Evolutionary conservation across 169 alveolate species (phyloP).

Genomic region (Toxoplasma gondii): DNA sequence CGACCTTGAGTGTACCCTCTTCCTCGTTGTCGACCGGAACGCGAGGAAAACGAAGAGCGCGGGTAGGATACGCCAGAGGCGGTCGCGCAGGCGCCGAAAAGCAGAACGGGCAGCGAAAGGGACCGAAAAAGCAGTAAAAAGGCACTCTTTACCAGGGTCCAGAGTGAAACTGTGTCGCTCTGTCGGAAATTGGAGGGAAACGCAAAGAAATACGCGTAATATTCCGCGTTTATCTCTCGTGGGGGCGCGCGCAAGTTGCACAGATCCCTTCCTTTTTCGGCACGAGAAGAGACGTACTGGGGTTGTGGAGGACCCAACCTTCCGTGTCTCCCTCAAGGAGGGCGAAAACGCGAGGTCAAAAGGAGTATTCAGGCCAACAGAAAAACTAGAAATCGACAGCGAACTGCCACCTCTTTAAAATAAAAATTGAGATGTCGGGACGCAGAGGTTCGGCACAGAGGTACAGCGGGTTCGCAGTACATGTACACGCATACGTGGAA

Average conservation of each 20-base stretch:
- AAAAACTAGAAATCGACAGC: too few species aligned
- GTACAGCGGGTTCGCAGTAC: not conserved
- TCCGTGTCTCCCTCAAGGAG: not conserved
- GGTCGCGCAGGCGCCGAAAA: not conserved
- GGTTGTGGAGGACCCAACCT: not conserved
- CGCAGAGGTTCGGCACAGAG: too few species aligned
- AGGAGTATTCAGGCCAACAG: not conserved
- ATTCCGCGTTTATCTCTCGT: not conserved
- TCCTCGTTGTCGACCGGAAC: not conserved
- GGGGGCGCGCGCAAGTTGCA: conserved; percentile 18
- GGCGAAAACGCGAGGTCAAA: not conserved
- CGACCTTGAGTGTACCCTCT: not conserved
- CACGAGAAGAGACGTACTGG: not conserved
- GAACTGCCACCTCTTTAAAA: too few species aligned
- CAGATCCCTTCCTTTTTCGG: not conserved
- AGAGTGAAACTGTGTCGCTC: not conserved
- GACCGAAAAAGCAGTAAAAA: not conserved
- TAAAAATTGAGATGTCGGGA: too few species aligned
- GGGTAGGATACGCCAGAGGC: not conserved
- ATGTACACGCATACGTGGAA: not conserved
- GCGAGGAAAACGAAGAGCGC: not conserved
- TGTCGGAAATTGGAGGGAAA: not conserved
- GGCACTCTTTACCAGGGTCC: not conserved
- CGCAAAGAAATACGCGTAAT: not conserved
- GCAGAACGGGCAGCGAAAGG: not conserved